These are phyloP conservation scores for Sugiyamaella castrensis DNA, from an alignment of 1,139 yeast genomes.

Conservation along the genomic window DNA sequence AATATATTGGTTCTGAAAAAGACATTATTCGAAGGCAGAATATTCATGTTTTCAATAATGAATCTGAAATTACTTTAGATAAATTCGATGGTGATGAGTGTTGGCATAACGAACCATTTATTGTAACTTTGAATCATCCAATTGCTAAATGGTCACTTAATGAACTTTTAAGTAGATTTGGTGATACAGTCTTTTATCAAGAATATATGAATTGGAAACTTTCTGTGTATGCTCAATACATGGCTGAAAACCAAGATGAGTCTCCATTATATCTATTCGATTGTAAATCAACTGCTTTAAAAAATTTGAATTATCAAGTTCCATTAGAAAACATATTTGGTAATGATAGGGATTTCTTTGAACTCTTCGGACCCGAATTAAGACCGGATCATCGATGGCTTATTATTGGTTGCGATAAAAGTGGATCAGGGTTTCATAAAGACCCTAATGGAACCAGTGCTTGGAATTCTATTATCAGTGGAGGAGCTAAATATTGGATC, in stretches of 20 bases:
- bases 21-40: conserved; percentile 45
- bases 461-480: conserved; percentile 73
- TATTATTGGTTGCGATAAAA: conserved; percentile 73
- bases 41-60: conserved; percentile 29
- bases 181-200: conserved; percentile 66
- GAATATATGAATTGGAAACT: conserved; percentile 84
- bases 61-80: conserved; percentile 41
- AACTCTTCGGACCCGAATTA: conserved; percentile 40
- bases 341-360: conserved; percentile 35
- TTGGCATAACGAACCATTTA: conserved; percentile 63
- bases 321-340: conserved; percentile 51
- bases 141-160: conserved; percentile 61
- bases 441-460: conserved; percentile 91
- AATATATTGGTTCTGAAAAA: conserved; percentile 16
- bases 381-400: conserved; percentile 92
- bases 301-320: conserved; percentile 45
- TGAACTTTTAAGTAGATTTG: conserved; percentile 50
- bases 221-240: conserved; percentile 57
- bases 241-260: conserved; percentile 64
- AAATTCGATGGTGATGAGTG: conserved; percentile 42
- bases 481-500: conserved; percentile 69
- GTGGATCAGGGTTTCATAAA: conserved; percentile 89
- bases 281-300: conserved; percentile 39
- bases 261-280: conserved; percentile 83
- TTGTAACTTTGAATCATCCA: conserved; percentile 42